A percentile compares a stretch with the other conserved stretches of the same genome.
phyloP scores from a whole-genome alignment of 164 flowering plant genomes.

The Aristolochia californica region DNA sequence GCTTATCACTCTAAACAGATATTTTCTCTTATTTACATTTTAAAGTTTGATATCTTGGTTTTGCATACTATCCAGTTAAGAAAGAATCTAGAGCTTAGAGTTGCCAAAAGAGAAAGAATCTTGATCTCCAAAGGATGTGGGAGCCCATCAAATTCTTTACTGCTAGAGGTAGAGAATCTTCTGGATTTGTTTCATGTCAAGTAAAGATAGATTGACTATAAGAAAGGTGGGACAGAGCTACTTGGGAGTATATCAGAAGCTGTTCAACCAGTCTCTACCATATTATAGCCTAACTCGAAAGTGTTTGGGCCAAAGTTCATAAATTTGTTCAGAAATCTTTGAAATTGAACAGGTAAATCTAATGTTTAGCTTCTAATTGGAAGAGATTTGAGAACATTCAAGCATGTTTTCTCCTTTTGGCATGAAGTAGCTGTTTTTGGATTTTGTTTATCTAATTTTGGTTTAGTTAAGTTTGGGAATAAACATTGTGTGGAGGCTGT shows the following conservation, averaged over 20 bases:
- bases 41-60: constrained; percentile 27
- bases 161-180: constrained; percentile 41
- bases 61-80: constrained; percentile 69
- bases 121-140: constrained; percentile 32
- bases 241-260: constrained; percentile 55
- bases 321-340: constrained; percentile 32
- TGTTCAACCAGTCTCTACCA: constrained; percentile 37
- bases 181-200: constrained; percentile 11
- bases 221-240: constrained; percentile 50
- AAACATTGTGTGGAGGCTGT: not conserved
- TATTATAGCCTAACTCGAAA: constrained; percentile 33
- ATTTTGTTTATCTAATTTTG: constrained; percentile 1
- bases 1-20: constrained; percentile 15
- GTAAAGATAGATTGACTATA: constrained; percentile 42
- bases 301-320: constrained; percentile 40
- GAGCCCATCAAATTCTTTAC: too few relatives aligned
- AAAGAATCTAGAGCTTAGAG: constrained; percentile 63
- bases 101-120: constrained; percentile 66
- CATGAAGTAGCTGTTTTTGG: constrained; percentile 2
- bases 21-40: constrained; percentile 12
- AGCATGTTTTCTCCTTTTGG: constrained; percentile 6
- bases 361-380: constrained; percentile 17
- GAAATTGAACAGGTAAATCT: constrained; percentile 48
- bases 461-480: not conserved
- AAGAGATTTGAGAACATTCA: constrained; percentile 7